Percentiles rank a stretch among this genome's conserved stretches.
Evolutionary conservation across 2,329 filamentous ascomycete genomes (phyloP).

Genomic region (Trichoderma cornu-damae): DNA sequence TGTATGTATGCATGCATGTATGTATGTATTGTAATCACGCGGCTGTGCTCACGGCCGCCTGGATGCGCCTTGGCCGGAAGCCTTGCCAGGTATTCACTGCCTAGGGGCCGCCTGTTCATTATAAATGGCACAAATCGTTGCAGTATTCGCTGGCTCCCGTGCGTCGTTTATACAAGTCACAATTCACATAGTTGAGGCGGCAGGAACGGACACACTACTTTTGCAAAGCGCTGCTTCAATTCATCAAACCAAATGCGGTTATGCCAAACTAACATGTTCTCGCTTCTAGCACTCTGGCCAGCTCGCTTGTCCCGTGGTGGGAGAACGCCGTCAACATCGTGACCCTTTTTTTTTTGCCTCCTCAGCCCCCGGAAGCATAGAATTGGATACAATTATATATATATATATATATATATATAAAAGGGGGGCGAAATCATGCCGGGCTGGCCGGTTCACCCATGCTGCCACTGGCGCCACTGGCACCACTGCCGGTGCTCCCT

Average conservation of each 20-base stretch:
- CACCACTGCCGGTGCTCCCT: conserved; percentile 40
- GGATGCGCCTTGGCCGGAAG: neutral
- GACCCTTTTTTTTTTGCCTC: neutral
- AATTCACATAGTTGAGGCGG: neutral
- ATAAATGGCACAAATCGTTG: neutral
- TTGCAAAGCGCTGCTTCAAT: conserved; percentile 18
- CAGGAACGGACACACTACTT: neutral
- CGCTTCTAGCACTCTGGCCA: neutral
- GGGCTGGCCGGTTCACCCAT: conserved; percentile 51
- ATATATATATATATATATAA: no score
- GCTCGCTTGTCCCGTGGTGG: neutral
- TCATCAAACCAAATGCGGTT: conserved; percentile 14
- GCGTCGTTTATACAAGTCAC: neutral
- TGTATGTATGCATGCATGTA: neutral
- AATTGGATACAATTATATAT: neutral
- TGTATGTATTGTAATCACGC: neutral
- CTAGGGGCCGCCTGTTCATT: neutral
- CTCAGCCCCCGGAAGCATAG: conserved; percentile 1
- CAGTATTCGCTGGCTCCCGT: no score
- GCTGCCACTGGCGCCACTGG: conserved; percentile 47
- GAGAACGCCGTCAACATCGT: neutral
- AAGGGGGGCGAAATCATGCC: conserved; percentile 3
- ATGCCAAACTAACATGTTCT: conserved; percentile 15
- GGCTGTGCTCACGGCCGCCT: neutral
- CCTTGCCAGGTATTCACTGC: neutral